Conservation (phyloP, 768 basidiomycete species). For the Phlebiopsis gigantea region DNA sequence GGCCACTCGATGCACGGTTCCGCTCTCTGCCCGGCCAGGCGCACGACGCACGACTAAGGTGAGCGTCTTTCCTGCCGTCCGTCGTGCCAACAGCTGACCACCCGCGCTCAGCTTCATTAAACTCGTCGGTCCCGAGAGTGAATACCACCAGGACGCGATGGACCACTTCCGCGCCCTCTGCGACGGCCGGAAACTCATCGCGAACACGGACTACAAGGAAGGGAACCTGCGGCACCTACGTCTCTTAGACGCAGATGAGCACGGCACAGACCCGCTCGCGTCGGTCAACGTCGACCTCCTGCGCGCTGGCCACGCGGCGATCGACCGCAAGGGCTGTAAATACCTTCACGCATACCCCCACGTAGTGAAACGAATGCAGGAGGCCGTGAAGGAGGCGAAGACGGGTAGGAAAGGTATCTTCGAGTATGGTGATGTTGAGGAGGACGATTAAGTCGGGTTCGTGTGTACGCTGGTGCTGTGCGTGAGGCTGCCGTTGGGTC, state of each 20-base stretch:
- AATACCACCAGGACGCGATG: constrained; percentile 81
- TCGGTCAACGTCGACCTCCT: constrained; percentile 89
- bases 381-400: constrained; percentile 60
- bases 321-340: constrained; percentile 74
- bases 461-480: neutral
- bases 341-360: constrained; percentile 70
- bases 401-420: constrained; percentile 77
- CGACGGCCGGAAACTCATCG: constrained; percentile 93
- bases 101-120: constrained; percentile 68
- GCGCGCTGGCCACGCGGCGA: constrained; percentile 77
- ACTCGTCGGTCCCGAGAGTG: constrained; percentile 72
- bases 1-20: constrained; percentile 89
- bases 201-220: constrained; percentile 89
- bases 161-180: constrained; percentile 82
- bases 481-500: neutral
- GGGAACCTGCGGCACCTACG: constrained; percentile 78
- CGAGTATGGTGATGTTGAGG: constrained; percentile 88
- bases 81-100: neutral
- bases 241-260: constrained; percentile 72
- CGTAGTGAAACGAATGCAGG: constrained; percentile 59
- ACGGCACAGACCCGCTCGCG: constrained; percentile 51
- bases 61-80: constrained; percentile 13
- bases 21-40: constrained; percentile 88
- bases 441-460: constrained; percentile 48
- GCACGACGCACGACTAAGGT: constrained; percentile 90